These are phyloP conservation scores for Chaetoscypha palmicola DNA, from an alignment of 2,329 filamentous ascomycete species.

Conservation along the genomic window DNA sequence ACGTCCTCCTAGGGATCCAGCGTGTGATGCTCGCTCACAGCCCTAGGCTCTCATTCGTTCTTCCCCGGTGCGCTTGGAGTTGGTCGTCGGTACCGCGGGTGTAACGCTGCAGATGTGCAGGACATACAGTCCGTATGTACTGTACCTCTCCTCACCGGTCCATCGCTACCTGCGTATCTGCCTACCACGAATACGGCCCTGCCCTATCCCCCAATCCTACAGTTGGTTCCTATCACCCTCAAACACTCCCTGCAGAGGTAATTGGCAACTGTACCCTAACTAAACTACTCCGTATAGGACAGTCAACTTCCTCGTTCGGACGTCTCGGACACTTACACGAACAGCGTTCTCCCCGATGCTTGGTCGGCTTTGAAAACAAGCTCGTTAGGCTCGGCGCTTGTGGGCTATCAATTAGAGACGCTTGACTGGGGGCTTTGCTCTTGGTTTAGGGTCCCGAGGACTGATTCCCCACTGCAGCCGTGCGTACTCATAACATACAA, in stretches of 20 bases:
- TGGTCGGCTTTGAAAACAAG: background rate
- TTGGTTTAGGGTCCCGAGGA: background rate
- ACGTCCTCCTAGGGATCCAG: background rate
- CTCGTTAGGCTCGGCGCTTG: conserved; percentile 2
- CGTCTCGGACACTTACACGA: background rate
- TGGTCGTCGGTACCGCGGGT: conserved; percentile 3
- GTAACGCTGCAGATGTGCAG: background rate
- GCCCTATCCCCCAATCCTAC: too few species aligned
- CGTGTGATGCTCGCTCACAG: background rate
- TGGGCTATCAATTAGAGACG: background rate
- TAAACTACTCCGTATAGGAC: background rate
- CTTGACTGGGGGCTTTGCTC: background rate
- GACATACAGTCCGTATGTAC: background rate
- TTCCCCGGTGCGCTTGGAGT: background rate
- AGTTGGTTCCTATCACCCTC: too few species aligned
- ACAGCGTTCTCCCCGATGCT: background rate
- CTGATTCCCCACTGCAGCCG: background rate
- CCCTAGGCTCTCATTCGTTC: background rate
- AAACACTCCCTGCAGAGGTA: too few species aligned
- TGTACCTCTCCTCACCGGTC: background rate
- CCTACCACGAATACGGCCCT: too few species aligned
- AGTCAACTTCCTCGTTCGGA: background rate
- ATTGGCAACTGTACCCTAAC: background rate
- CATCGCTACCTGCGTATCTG: background rate
- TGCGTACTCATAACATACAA: too few species aligned